Conservation (phyloP, 805 yeast genomes). For the Myxozyma geophila region DNA sequence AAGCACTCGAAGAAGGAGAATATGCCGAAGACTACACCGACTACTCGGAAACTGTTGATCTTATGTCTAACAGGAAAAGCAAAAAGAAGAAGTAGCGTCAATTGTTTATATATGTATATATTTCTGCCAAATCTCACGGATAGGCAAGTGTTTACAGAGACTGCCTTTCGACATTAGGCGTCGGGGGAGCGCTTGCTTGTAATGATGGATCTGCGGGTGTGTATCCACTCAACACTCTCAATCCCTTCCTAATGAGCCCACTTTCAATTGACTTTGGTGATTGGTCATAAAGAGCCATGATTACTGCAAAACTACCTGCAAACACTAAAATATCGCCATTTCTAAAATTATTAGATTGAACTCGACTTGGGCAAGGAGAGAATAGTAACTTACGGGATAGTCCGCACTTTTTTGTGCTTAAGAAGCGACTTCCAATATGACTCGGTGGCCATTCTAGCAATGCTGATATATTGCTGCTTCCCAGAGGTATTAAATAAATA, state of each 20-base stretch:
- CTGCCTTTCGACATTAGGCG: constrained; percentile 23
- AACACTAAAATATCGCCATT: constrained; percentile 45
- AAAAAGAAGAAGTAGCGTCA: neutral
- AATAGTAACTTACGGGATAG: constrained; percentile 35
- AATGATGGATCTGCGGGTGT: constrained; percentile 7
- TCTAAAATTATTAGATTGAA: neutral
- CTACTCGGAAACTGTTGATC: neutral
- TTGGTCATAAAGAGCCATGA: constrained; percentile 43
- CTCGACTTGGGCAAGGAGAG: neutral
- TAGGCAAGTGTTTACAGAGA: neutral
- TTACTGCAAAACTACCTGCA: constrained; percentile 43
- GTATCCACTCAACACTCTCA: constrained; percentile 17
- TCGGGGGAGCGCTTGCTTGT: constrained; percentile 19
- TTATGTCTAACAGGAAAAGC: neutral
- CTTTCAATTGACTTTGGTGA: constrained; percentile 41
- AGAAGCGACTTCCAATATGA: constrained; percentile 46
- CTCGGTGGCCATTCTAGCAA: constrained; percentile 45
- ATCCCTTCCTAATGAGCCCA: constrained; percentile 22
- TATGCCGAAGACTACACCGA: neutral
- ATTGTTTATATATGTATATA: neutral
- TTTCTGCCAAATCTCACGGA: neutral
- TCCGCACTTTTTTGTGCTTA: constrained; percentile 39
- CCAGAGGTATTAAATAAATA: constrained; percentile 45
- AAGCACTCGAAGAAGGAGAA: neutral
- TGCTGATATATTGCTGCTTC: constrained; percentile 41